Conservation (phyloP, 495 filamentous ascomycete genomes). For the Penicillium canescens region DNA sequence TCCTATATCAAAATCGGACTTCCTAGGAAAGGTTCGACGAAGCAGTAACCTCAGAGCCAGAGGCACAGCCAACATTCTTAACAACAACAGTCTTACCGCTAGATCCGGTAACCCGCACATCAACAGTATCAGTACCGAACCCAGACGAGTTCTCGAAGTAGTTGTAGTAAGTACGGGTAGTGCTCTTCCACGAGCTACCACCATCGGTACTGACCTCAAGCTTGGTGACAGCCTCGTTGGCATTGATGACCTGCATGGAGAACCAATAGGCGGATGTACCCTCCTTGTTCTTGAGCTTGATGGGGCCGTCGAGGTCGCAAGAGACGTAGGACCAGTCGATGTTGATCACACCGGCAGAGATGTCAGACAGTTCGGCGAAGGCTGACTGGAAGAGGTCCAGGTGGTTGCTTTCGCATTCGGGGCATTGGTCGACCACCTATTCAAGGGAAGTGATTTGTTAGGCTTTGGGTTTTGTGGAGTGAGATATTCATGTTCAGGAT, state of each 20-base stretch:
- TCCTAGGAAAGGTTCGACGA: slow-evolving; percentile 23
- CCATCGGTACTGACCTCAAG: slow-evolving; percentile 60
- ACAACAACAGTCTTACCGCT: slow-evolving; percentile 41
- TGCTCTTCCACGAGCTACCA: slow-evolving; percentile 52
- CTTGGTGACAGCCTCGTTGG: slow-evolving; percentile 49
- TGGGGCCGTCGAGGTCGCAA: slow-evolving; percentile 52
- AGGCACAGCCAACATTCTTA: slow-evolving; percentile 24
- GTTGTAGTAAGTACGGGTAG: slow-evolving; percentile 55
- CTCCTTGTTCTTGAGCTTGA: slow-evolving; percentile 56
- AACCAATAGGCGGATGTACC: slow-evolving; percentile 57
- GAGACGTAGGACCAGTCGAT: slow-evolving; percentile 52
- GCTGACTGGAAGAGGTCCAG: slow-evolving; percentile 61
- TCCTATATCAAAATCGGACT: background rate
- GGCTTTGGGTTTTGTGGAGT: background rate
- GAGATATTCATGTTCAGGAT: background rate
- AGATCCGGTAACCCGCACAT: slow-evolving; percentile 54
- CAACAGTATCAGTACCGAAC: slow-evolving; percentile 51
- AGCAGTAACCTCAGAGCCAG: slow-evolving; percentile 24
- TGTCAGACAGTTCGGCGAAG: slow-evolving; percentile 47
- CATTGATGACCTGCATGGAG: slow-evolving; percentile 60
- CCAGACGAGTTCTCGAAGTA: slow-evolving; percentile 58
- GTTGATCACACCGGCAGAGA: slow-evolving; percentile 52
- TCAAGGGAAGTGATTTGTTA: background rate
- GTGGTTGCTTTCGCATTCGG: slow-evolving; percentile 54
- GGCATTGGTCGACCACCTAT: slow-evolving; percentile 63